Evolutionary conservation across 805 yeast genomes (phyloP).

Genomic region (Kuraishia cidri): DNA sequence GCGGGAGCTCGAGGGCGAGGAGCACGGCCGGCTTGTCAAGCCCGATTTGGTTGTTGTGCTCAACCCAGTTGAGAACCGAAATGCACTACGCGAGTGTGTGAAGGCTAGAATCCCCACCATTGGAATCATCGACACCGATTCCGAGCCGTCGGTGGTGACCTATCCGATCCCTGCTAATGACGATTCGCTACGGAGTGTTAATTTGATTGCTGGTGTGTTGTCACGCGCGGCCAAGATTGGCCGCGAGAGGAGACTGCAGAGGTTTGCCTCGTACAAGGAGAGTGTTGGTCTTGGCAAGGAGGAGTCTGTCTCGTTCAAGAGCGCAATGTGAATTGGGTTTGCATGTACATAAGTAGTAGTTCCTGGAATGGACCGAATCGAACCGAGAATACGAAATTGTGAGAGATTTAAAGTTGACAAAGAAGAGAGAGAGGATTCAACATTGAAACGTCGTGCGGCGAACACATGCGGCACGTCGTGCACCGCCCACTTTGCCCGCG

Average conservation of each 20-base stretch:
- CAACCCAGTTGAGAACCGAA: conserved; percentile 82
- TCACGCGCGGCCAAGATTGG: conserved; percentile 85
- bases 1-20: conserved; percentile 42
- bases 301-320: too few relatives aligned
- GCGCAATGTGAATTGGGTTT: too few relatives aligned
- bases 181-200: conserved; percentile 76
- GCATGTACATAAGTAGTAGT: too few relatives aligned
- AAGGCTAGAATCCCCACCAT: conserved; percentile 83
- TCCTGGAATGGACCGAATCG: too few relatives aligned
- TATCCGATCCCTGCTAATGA: conserved; percentile 97
- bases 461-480: too few relatives aligned
- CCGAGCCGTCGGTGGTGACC: conserved; percentile 82
- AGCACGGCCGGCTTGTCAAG: conserved; percentile 48
- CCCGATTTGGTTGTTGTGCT: conserved; percentile 85
- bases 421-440: too few relatives aligned
- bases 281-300: too few relatives aligned
- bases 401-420: too few relatives aligned
- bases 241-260: conserved; percentile 41
- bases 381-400: too few relatives aligned
- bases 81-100: conserved; percentile 74
- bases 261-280: conserved; percentile 22
- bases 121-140: conserved; percentile 90
- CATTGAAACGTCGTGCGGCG: too few relatives aligned
- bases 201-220: conserved; percentile 73
- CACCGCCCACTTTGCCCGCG: too few relatives aligned